Conservation (phyloP, 2,329 filamentous ascomycete species). For the Trichoderma koningiopsis region DNA sequence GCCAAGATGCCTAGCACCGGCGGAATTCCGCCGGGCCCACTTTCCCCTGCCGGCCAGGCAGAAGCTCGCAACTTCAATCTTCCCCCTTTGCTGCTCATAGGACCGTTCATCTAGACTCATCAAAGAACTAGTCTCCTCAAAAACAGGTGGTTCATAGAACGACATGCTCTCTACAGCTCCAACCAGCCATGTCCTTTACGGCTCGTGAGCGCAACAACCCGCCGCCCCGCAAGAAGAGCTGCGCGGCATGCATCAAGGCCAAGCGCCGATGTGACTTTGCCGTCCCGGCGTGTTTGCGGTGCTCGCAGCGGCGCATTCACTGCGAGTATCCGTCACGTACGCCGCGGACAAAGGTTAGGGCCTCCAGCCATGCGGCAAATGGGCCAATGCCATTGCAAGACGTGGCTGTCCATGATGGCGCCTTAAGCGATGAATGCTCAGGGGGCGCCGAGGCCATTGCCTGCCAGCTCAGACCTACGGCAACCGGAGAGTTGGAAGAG, state of each 20-base stretch:
- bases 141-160: neutral
- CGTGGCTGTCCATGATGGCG: neutral
- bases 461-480: neutral
- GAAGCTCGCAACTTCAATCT: neutral
- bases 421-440: neutral
- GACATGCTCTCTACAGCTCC: neutral
- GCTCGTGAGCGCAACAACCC: conserved; percentile 47
- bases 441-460: neutral
- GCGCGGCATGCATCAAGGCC: conserved; percentile 56
- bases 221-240: conserved; percentile 57
- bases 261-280: conserved; percentile 59
- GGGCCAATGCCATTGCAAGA: neutral
- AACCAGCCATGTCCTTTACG: conserved; percentile 36
- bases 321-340: conserved; percentile 49
- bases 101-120: neutral
- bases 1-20: neutral
- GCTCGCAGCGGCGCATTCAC: conserved; percentile 48
- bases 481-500: neutral
- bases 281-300: conserved; percentile 55
- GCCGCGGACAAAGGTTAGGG: neutral
- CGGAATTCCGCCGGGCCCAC: neutral
- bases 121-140: neutral
- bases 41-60: neutral
- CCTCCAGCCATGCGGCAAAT: neutral
- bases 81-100: neutral